Evolutionary conservation across 2,329 filamentous ascomycete genomes (phyloP).

Genomic region (Stromatinia cepivora): DNA sequence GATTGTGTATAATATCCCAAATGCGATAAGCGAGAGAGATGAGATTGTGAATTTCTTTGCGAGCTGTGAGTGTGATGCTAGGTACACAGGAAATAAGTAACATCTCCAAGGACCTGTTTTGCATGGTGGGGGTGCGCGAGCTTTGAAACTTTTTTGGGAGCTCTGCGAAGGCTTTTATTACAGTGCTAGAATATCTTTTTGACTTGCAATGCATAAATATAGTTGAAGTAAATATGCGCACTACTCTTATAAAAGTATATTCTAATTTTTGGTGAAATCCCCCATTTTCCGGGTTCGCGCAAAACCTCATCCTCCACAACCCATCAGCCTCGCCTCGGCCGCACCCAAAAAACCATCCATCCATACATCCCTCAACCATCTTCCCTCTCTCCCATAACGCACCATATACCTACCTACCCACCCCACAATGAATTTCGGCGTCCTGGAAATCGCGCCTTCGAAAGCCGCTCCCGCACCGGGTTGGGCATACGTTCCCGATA

Average conservation of each 20-base stretch:
- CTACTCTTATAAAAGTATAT: too few species aligned
- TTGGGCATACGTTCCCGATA: constrained; percentile 87
- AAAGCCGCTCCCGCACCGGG: constrained; percentile 73
- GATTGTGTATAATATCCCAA: constrained; percentile 19
- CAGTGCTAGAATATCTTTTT: background rate
- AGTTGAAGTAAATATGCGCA: background rate
- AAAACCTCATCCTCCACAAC: background rate
- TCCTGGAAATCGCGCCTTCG: constrained; percentile 76
- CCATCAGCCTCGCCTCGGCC: constrained; percentile 3
- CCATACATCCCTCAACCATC: too few species aligned
- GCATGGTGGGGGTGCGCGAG: background rate
- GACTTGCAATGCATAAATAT: background rate
- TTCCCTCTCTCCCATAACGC: background rate
- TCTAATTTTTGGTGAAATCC: background rate
- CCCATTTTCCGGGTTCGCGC: too few species aligned
- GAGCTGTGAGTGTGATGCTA: background rate
- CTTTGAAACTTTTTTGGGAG: background rate
- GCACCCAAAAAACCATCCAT: too few species aligned
- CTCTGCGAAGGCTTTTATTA: background rate
- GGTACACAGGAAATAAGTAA: constrained; percentile 8
- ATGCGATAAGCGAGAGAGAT: constrained; percentile 7
- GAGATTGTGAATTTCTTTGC: constrained; percentile 7
- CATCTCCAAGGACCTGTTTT: constrained; percentile 13
- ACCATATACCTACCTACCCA: background rate
- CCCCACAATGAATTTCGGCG: constrained; percentile 66